phyloP scores from a whole-genome alignment of 108 stramenopile genomes.

The Conticribra weissflogii region DNA sequence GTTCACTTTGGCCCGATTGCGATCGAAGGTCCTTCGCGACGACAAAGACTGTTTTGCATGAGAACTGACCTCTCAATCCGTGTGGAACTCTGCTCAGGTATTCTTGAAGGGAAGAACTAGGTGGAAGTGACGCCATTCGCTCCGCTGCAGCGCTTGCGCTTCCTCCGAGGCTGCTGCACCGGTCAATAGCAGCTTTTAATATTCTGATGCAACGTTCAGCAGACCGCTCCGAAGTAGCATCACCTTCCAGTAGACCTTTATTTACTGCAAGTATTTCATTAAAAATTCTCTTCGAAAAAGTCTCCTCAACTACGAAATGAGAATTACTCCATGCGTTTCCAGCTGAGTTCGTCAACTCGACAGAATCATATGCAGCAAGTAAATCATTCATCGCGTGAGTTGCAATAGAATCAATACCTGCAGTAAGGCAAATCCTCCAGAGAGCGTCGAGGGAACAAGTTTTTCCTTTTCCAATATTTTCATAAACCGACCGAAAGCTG shows the following conservation, averaged over 20 bases:
- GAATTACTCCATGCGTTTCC: constrained; percentile 6
- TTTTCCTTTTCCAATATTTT: constrained; percentile 36
- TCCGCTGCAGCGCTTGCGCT: constrained; percentile 56
- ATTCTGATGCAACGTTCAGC: constrained; percentile 86
- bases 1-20: not conserved
- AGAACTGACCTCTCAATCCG: constrained; percentile 77
- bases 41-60: constrained; percentile 64
- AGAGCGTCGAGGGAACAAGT: constrained; percentile 72
- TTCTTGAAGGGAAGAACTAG: constrained; percentile 37
- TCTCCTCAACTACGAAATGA: constrained; percentile 12
- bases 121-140: constrained; percentile 45
- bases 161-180: constrained; percentile 57
- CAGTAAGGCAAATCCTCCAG: constrained; percentile 82
- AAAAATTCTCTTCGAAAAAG: constrained; percentile 62
- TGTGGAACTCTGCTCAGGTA: constrained; percentile 64
- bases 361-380: constrained; percentile 63
- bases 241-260: constrained; percentile 55
- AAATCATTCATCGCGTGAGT: constrained; percentile 82
- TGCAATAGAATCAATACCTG: constrained; percentile 76
- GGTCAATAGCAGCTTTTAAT: constrained; percentile 77
- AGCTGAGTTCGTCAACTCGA: not conserved
- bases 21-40: constrained; percentile 48
- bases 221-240: constrained; percentile 56
- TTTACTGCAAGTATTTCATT: constrained; percentile 71
- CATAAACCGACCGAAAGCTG: constrained; percentile 73